phyloP scores from a whole-genome alignment of 2,329 filamentous ascomycete species.

The Aspergillus aculeatus region DNA sequence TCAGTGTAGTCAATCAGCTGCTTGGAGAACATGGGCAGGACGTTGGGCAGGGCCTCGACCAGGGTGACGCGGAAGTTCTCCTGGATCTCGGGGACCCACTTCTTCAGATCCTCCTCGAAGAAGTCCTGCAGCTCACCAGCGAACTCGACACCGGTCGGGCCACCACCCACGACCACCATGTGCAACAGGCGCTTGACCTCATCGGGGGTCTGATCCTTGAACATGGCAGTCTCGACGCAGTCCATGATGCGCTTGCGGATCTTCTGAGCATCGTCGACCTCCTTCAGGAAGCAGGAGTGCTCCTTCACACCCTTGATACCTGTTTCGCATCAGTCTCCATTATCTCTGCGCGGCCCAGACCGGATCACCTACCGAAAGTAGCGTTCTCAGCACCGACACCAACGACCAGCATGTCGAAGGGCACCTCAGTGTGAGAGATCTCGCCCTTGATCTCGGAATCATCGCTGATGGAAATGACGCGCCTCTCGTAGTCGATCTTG shows the following conservation, averaged over 20 bases:
- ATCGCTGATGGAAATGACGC: conserved; percentile 84
- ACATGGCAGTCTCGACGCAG: conserved; percentile 95
- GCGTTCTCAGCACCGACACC: conserved; percentile 98
- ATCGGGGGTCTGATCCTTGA: conserved; percentile 88
- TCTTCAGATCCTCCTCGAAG: conserved; percentile 96
- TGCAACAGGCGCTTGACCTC: conserved; percentile 93
- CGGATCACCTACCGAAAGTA: conserved; percentile 69
- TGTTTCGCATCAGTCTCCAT: conserved; percentile 27
- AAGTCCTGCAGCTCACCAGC: conserved; percentile 98
- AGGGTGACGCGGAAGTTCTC: conserved; percentile 96
- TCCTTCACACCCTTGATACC: conserved; percentile 90
- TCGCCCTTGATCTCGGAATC: conserved; percentile 89
- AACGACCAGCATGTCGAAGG: conserved; percentile 97
- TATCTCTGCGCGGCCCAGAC: neutral
- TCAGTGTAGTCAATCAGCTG: conserved; percentile 99
- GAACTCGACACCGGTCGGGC: conserved; percentile 96
- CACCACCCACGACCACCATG: conserved; percentile 95
- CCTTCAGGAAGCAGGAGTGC: conserved; percentile 97
- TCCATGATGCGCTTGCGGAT: conserved; percentile 99
- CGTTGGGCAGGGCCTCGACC: conserved; percentile 94
- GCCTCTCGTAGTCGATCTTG: conserved; percentile 89
- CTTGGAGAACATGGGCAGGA: conserved; percentile 95
- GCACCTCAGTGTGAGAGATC: conserved; percentile 78
- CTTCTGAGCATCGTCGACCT: conserved; percentile 90
- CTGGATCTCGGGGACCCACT: conserved; percentile 93